phyloP scores from a whole-genome alignment of 306 rosid genomes.

The Cotoneaster glaucophyllus region DNA sequence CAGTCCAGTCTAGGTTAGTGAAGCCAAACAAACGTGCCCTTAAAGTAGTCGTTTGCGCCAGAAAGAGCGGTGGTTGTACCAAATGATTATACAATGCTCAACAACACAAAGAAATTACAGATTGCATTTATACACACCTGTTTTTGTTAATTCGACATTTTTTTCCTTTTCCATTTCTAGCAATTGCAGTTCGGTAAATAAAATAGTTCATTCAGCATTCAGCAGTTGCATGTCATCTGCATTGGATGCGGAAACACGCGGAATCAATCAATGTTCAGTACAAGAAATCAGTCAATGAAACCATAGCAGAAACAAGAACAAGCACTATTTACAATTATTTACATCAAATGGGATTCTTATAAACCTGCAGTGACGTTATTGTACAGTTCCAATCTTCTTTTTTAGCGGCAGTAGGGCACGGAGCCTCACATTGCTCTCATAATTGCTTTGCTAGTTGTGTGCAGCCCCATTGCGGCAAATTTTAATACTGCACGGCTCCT shows the following conservation, averaged over 20 bases:
- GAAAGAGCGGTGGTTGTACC: neutral
- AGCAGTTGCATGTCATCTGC: neutral
- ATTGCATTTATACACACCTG: neutral
- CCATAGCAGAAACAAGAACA: neutral
- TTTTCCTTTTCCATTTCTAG: neutral
- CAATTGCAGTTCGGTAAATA: neutral
- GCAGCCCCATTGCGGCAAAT: conserved; percentile 66
- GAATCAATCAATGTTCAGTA: neutral
- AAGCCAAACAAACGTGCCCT: too few species aligned
- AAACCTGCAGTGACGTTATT: neutral
- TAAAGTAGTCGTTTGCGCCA: neutral
- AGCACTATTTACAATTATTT: conserved; percentile 41
- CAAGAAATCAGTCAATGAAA: neutral
- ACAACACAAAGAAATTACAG: neutral
- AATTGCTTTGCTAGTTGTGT: conserved; percentile 53
- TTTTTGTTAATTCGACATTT: neutral
- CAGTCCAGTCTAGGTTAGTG: too few species aligned
- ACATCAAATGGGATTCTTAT: conserved; percentile 11
- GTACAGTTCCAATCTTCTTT: neutral
- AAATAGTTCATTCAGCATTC: neutral
- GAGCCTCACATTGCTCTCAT: conserved; percentile 52
- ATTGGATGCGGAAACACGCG: neutral
- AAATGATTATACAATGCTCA: neutral
- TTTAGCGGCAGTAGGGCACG: conserved; percentile 3
- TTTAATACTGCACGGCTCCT: conserved; percentile 53